Conservation (phyloP, 257 asterid species). For the Linderniella brevidens region DNA sequence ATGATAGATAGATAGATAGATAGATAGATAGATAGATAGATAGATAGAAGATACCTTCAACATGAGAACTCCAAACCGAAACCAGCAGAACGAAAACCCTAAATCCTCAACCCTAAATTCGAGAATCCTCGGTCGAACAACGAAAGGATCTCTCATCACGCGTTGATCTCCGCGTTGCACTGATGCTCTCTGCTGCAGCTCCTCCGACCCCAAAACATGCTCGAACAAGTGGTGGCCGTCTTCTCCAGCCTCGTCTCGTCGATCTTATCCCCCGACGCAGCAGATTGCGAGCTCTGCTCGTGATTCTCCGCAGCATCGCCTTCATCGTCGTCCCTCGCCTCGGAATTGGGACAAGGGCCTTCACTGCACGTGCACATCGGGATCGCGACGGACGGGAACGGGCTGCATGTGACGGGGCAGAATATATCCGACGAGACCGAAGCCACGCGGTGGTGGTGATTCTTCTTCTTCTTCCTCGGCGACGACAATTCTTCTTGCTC, state of each 20-base stretch:
- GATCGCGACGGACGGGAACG: constrained; percentile 58
- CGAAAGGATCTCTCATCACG: constrained; percentile 8
- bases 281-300: too few species aligned
- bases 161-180: constrained; percentile 64
- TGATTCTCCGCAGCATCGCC: constrained; percentile 12
- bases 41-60: too few species aligned
- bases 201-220: constrained; percentile 67
- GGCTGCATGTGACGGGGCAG: constrained; percentile 67
- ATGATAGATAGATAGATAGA: too few species aligned
- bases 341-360: constrained; percentile 40
- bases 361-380: constrained; percentile 67
- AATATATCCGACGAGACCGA: constrained; percentile 38
- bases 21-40: too few species aligned
- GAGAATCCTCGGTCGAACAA: neutral
- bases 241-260: constrained; percentile 37
- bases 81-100: too few species aligned
- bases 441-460: constrained; percentile 24
- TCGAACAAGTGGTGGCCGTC: constrained; percentile 30
- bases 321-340: constrained; percentile 22
- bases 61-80: too few species aligned
- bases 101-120: too few species aligned
- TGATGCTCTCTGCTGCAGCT: constrained; percentile 66
- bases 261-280: constrained; percentile 15
- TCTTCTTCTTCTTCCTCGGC: constrained; percentile 21
- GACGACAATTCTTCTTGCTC: constrained; percentile 26